These are phyloP conservation scores for Thalassiosira livingstoniorum DNA, from an alignment of 352 stramenopile species.

Conservation along the genomic window DNA sequence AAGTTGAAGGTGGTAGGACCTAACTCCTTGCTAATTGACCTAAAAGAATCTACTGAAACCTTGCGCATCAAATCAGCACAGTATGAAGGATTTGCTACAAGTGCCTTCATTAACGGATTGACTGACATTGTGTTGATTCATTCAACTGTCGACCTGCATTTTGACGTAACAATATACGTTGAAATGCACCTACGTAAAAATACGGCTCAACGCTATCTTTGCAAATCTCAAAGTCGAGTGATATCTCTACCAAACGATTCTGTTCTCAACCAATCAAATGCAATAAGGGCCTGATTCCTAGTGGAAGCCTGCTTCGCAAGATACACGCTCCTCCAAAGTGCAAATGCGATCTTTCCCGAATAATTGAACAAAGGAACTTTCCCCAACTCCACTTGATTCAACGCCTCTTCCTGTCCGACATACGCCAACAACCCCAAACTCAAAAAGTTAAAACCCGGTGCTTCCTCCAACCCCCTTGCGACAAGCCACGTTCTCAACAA, in stretches of 20 bases:
- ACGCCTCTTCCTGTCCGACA: slow-evolving; percentile 74
- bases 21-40: too few relatives aligned
- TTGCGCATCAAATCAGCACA: too few relatives aligned
- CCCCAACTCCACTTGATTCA: slow-evolving; percentile 76
- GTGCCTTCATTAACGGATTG: too few relatives aligned
- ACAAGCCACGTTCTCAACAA: slow-evolving; percentile 61
- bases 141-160: too few relatives aligned
- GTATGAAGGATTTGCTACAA: too few relatives aligned
- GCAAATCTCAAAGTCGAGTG: slow-evolving; percentile 70
- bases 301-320: slow-evolving; percentile 88
- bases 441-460: slow-evolving; percentile 77
- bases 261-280: slow-evolving; percentile 88
- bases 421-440: slow-evolving; percentile 82
- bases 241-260: slow-evolving; percentile 85
- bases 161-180: too few relatives aligned
- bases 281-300: slow-evolving; percentile 85
- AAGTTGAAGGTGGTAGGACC: too few relatives aligned
- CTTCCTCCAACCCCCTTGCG: slow-evolving; percentile 64
- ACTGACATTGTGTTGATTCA: too few relatives aligned
- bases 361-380: slow-evolving; percentile 77
- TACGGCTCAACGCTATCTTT: too few relatives aligned
- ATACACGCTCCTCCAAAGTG: slow-evolving; percentile 87
- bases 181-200: too few relatives aligned
- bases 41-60: too few relatives aligned
- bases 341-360: slow-evolving; percentile 77